Base-by-base conservation (phyloP, 192 early-diverging fungal genomes). In the Linnemannia exigua region DNA sequence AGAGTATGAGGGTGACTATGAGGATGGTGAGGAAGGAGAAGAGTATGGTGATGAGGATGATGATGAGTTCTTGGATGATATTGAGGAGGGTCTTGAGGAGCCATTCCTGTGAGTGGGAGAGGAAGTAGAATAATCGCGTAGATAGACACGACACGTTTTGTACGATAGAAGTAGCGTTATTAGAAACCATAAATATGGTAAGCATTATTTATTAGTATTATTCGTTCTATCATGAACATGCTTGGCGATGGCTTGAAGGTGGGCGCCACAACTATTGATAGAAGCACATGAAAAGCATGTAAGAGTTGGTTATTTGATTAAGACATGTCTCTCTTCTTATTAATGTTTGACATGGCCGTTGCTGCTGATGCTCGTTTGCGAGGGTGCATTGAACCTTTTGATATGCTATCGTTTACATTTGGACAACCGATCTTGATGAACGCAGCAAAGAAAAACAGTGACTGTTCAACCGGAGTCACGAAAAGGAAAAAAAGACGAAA, bases 1-100 rank as follows among this genome's bases (percentile, higher is more conserved):
- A 31, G 84, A 82, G 19, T 81, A 86, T 74, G 80, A 89, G 38
- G 80, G 88, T 33, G 79, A 88, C 17, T 84, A 90, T 68, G 82
- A 88, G n/a, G 66, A 75, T 61, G 87, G 76, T 68, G 88, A 87
- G 25, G 79, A 79, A 37, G 89, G 87, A 14, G 86, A 80, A 50
- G 79, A 86, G 16, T 79, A 88, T 33, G 82, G 58, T 36, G 72
- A 81, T 6, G 80, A 82, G 4, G 86, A 82, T 28, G 82, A 84
- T 22, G 82, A 85, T 61, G 82, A 85, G 52, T 85, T 66, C 44
- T 48, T 85, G 44, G 82, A 85, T 35, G 71, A 85, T 44, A 85
- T 85, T 37, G 82, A 79, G 44, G 76, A 84, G 50, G 72, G 31
- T 14, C 72, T 79, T 37, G 76, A 79, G 47, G 82, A 84, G 31